phyloP scores from a whole-genome alignment of 306 rosid genomes.

The Heteromeles arbutifolia region DNA sequence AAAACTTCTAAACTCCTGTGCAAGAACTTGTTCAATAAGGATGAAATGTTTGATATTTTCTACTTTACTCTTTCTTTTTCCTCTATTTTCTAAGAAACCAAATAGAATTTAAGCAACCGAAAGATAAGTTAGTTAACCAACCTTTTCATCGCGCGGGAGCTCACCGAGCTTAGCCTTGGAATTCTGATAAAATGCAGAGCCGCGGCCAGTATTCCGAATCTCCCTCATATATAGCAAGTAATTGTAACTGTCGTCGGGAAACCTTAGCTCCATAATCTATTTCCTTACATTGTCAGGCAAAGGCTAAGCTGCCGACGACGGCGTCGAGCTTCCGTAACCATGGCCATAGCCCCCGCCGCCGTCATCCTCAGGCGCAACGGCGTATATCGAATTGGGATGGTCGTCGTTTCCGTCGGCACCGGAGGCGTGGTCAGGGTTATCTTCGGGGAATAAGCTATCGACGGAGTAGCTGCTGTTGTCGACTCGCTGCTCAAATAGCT shows the following conservation, averaged over 20 bases:
- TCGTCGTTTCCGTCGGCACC: slow-evolving; percentile 6
- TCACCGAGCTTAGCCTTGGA: slow-evolving; percentile 60
- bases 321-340: neutral
- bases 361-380: slow-evolving; percentile 49
- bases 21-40: no score
- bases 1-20: no score
- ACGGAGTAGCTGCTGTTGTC: slow-evolving; percentile 46
- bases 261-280: slow-evolving; percentile 75
- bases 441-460: slow-evolving; percentile 17
- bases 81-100: neutral
- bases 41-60: neutral
- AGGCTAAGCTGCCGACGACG: neutral
- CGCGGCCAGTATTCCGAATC: slow-evolving; percentile 68
- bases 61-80: neutral
- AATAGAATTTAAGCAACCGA: neutral
- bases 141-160: slow-evolving; percentile 73
- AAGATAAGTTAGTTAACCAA: slow-evolving; percentile 7
- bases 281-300: slow-evolving; percentile 56
- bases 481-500: no score
- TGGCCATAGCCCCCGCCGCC: slow-evolving; percentile 15
- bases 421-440: slow-evolving; percentile 3
- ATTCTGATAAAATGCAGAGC: slow-evolving; percentile 54
- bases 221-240: slow-evolving; percentile 71
- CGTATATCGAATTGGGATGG: slow-evolving; percentile 36
- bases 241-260: slow-evolving; percentile 87